Conservation (phyloP, 768 basidiomycete species). For the Rhodotorula babjevae region DNA sequence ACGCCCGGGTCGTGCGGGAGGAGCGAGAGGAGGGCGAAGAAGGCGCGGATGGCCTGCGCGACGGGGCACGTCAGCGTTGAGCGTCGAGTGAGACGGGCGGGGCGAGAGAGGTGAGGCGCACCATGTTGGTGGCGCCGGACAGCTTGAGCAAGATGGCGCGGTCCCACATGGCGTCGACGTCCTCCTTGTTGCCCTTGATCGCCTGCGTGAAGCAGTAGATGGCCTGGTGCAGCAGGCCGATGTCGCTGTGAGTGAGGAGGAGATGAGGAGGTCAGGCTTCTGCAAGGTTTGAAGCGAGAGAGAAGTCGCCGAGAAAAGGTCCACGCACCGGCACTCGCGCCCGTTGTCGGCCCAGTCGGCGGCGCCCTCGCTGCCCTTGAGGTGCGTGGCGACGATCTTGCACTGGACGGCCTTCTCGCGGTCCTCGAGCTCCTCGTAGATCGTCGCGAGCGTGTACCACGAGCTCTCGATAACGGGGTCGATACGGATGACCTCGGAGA, state of each 20-base stretch:
- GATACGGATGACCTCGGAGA: conserved; percentile 88
- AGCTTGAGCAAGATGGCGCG: conserved; percentile 74
- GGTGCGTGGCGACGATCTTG: conserved; percentile 83
- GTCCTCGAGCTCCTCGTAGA: conserved; percentile 69
- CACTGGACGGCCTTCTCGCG: conserved; percentile 69
- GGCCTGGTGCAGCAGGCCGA: conserved; percentile 75
- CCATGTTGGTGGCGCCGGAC: conserved; percentile 64
- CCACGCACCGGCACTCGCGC: conserved; percentile 62
- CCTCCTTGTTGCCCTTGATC: conserved; percentile 68
- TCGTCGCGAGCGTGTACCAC: conserved; percentile 83
- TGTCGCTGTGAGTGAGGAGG: conserved; percentile 53
- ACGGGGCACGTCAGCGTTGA: neutral
- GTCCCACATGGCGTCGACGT: conserved; percentile 84
- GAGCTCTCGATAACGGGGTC: conserved; percentile 78
- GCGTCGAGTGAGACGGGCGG: neutral
- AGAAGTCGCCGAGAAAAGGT: too few relatives aligned
- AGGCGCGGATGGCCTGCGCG: conserved; percentile 58
- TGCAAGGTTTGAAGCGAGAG: too few relatives aligned
- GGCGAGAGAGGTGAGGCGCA: conserved; percentile 45
- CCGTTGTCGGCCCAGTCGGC: conserved; percentile 86
- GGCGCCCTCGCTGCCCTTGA: conserved; percentile 61
- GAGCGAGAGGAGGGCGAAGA: conserved; percentile 66
- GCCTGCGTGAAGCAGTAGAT: conserved; percentile 87
- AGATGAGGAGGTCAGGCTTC: neutral
- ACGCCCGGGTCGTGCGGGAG: conserved; percentile 75